phyloP scores from a whole-genome alignment of 192 early-diverging fungal genomes.

The Coemansia sp. region DNA sequence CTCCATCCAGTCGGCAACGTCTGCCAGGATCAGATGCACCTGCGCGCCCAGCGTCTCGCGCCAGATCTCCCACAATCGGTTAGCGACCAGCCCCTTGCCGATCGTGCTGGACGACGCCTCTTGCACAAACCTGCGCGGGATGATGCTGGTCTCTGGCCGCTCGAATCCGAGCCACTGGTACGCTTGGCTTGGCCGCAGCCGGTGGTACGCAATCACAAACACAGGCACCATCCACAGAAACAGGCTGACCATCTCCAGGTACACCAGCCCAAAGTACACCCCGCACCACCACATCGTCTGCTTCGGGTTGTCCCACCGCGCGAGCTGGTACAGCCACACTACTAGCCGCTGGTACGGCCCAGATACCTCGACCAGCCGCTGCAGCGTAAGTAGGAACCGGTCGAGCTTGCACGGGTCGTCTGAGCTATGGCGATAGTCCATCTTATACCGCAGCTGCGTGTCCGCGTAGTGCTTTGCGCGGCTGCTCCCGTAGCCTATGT shows the following conservation, averaged over 20 bases:
- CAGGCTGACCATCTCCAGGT: slow-evolving; percentile 38
- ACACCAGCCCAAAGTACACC: slow-evolving; percentile 48
- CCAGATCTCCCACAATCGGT: slow-evolving; percentile 56
- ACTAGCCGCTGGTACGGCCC: slow-evolving; percentile 55
- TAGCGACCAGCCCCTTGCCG: slow-evolving; percentile 48
- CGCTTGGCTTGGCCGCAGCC: slow-evolving; percentile 53
- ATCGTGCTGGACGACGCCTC: slow-evolving; percentile 51
- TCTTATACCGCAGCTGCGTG: slow-evolving; percentile 46
- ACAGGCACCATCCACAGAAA: slow-evolving; percentile 46
- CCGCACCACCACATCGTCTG: slow-evolving; percentile 51
- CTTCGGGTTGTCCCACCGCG: slow-evolving; percentile 55
- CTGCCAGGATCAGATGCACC: slow-evolving; percentile 47
- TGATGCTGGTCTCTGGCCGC: slow-evolving; percentile 54
- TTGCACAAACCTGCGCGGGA: slow-evolving; percentile 43
- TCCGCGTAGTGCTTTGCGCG: slow-evolving; percentile 46
- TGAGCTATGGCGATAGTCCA: slow-evolving; percentile 54
- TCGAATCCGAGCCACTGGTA: slow-evolving; percentile 55
- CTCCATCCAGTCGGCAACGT: slow-evolving; percentile 57
- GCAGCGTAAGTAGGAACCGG: slow-evolving; percentile 46
- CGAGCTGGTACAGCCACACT: slow-evolving; percentile 53
- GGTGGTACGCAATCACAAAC: slow-evolving; percentile 53
- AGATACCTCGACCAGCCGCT: slow-evolving; percentile 53
- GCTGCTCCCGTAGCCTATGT: slow-evolving; percentile 26
- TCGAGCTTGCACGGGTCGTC: slow-evolving; percentile 53
- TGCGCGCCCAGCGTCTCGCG: slow-evolving; percentile 52